Conservation (phyloP, 306 rosid species). For the Hippophae tibetana region DNA sequence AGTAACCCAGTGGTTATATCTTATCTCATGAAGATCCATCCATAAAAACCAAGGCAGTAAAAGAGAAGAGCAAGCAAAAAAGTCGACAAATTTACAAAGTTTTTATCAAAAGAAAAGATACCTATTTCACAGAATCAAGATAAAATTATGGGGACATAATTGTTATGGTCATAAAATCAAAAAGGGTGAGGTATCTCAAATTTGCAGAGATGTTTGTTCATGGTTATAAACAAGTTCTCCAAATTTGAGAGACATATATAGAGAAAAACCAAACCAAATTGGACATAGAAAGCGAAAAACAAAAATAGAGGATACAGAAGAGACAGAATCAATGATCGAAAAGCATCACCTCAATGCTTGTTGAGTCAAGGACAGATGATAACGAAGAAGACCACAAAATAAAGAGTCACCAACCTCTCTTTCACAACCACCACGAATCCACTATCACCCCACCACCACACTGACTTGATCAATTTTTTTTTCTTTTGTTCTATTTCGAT, state of each 20-base stretch:
- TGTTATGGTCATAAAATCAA: conserved; percentile 5
- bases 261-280: conserved; percentile 1
- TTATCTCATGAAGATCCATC: conserved; percentile 13
- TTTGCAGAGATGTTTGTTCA: conserved; percentile 5
- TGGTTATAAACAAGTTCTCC: conserved; percentile 9
- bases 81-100: neutral
- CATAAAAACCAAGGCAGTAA: neutral
- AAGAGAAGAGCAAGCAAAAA: conserved; percentile 11
- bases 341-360: conserved; percentile 39
- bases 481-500: neutral
- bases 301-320: neutral
- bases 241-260: conserved; percentile 13
- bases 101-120: conserved; percentile 6
- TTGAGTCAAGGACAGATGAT: conserved; percentile 24
- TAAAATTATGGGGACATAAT: conserved; percentile 3
- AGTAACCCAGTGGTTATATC: conserved; percentile 8
- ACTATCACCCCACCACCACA: conserved; percentile 27
- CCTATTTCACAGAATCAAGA: conserved; percentile 9
- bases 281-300: neutral
- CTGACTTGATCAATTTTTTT: conserved; percentile 14
- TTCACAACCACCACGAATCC: conserved; percentile 14
- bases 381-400: conserved; percentile 8
- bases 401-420: conserved; percentile 15
- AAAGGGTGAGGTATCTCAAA: conserved; percentile 9
- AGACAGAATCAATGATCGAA: conserved; percentile 15